Percentiles rank a stretch among this genome's conserved stretches.
phyloP scores from a whole-genome alignment of 2,329 filamentous ascomycete genomes.

The Aureobasidium melanogenum region DNA sequence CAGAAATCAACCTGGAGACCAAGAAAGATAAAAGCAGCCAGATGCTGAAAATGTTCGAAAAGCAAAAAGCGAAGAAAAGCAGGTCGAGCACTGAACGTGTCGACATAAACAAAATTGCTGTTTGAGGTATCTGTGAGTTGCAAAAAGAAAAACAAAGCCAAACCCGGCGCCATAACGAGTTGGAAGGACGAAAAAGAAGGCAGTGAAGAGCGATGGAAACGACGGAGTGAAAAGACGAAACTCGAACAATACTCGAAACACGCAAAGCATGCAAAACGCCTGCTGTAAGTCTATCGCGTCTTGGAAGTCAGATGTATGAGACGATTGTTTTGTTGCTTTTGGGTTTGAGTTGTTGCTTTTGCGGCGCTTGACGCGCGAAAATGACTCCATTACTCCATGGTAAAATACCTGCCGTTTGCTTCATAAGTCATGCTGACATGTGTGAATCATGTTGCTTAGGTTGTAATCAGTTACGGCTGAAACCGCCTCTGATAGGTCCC shows the following conservation, averaged over 20 bases:
- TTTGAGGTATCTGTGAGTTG: constrained; percentile 10
- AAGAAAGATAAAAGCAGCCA: background rate
- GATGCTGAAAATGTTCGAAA: background rate
- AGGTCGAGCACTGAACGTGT: background rate
- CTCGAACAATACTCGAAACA: background rate
- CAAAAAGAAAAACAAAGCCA: background rate
- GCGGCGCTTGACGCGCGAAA: background rate
- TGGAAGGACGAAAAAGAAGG: background rate
- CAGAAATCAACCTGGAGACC: background rate
- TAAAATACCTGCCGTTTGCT: constrained; percentile 1
- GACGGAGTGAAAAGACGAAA: background rate
- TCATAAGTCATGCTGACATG: constrained; percentile 10
- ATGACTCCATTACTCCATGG: constrained; percentile 3
- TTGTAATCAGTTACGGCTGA: constrained; percentile 1
- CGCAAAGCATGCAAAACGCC: constrained; percentile 6
- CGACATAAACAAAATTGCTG: constrained; percentile 4
- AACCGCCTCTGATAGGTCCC: constrained; percentile 8
- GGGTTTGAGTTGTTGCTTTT: constrained; percentile 6
- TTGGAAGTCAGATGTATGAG: background rate
- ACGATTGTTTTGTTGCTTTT: constrained; percentile 3
- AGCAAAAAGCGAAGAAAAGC: background rate
- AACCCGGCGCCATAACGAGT: background rate
- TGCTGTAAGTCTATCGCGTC: background rate
- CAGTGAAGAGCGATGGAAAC: background rate
- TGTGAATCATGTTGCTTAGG: background rate